Evolutionary conservation across 305 asterid species (phyloP).

Genomic region (Solanum hybrid): DNA sequence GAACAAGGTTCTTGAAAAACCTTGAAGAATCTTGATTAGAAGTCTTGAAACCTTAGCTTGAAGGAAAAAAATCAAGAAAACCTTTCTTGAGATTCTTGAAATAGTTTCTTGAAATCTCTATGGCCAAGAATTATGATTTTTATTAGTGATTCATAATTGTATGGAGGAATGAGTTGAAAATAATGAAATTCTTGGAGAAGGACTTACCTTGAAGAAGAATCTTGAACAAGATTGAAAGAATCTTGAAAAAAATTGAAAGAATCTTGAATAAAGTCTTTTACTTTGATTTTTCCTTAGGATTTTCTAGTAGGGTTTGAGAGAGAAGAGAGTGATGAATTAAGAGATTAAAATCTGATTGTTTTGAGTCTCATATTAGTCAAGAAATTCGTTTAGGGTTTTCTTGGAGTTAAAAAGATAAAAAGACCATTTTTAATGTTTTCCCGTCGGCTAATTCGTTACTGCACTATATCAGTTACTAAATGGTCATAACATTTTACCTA

Average conservation of each 20-base stretch:
- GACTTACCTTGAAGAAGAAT: neutral
- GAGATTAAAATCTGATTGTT: neutral
- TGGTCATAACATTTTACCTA: neutral
- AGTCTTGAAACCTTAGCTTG: neutral
- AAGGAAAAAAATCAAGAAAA: neutral
- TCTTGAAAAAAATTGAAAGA: too few relatives aligned
- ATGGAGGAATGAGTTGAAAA: neutral
- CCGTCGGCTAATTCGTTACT: neutral
- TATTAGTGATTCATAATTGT: neutral
- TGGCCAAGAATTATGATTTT: neutral
- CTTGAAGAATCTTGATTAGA: neutral
- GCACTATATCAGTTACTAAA: neutral
- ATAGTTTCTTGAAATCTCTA: neutral
- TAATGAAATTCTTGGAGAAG: neutral
- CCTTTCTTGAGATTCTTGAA: neutral
- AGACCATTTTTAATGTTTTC: neutral
- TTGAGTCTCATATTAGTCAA: neutral
- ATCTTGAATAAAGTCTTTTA: neutral
- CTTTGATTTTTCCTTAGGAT: neutral
- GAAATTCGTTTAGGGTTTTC: neutral
- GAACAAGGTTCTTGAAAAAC: neutral
- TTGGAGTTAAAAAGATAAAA: neutral
- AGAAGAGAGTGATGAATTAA: neutral
- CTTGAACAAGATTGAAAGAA: neutral
- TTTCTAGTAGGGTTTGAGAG: neutral